Base-by-base conservation (phyloP, 257 asterid genomes). In the Eucommia ulmoides region DNA sequence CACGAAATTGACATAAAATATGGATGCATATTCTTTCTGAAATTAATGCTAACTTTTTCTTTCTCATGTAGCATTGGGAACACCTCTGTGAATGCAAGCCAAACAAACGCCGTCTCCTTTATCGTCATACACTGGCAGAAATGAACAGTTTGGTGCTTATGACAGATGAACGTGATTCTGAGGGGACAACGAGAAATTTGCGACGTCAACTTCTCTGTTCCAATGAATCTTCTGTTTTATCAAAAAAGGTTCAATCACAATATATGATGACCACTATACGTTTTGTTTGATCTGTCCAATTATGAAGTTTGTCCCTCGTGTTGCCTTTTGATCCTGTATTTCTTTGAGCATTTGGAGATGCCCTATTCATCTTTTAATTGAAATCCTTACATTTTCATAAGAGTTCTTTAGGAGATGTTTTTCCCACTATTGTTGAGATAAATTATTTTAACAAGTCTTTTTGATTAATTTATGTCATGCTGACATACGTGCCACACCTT, bases 21-120 rank as follows among this genome's bases (percentile, higher is more conserved):
- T n/a, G n/a, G n/a, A n/a, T n/a, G n/a, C n/a, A n/a, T n/a, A n/a
- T n/a, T n/a, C n/a, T n/a, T n/a, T n/a, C n/a, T n/a, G n/a, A n/a
- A n/a, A n/a, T n/a, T n/a, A n/a, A n/a, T n/a, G n/a, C n/a, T n/a
- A n/a, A n/a, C n/a, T n/a, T 7, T 29, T 29, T 29, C 8, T 29
- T 29, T 53, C 57, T 52, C 52, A 50, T 80, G 83, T 74, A 88
- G 97, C 97, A 88, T 54, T 84, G 83, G 84, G 80, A 82, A 65
- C 86, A 83, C 70, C 87, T 88, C 52, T 88, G 97, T 63, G 97
- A 84, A 63, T 88, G 97, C 74, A 77, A 78, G 65, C 69, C 94
- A 41, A 66, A 64, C 68, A 80, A 78, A 63, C 94, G 56, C 54
- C 50, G 78, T 53, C 88, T 88, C 64, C 81, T 72, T 21, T 88